Percentiles rank a stretch among this genome's conserved stretches.
Conservation (phyloP, 2,329 filamentous ascomycete species). For the Xylaria sp. region DNA sequence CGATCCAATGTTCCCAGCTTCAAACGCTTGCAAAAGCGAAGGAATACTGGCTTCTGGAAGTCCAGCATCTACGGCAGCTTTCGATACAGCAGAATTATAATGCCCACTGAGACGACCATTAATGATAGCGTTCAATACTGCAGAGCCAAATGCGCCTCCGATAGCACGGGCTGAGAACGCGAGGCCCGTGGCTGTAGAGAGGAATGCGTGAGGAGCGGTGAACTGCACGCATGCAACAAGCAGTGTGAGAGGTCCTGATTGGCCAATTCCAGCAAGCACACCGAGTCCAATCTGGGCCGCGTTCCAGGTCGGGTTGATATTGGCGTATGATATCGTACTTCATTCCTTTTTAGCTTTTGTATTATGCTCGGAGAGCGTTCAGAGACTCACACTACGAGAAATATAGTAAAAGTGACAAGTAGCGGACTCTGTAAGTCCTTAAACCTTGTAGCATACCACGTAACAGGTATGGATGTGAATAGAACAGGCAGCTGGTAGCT, state of each 20-base stretch:
- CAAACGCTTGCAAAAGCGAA: conserved; percentile 53
- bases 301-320: conserved; percentile 56
- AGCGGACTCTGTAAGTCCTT: conserved; percentile 61
- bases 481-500: conserved; percentile 55
- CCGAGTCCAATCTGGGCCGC: conserved; percentile 59
- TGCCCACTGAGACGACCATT: conserved; percentile 56
- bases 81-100: conserved; percentile 53
- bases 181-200: conserved; percentile 63
- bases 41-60: conserved; percentile 52
- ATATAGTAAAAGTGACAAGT: conserved; percentile 57
- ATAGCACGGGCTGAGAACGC: conserved; percentile 64
- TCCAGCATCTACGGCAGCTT: conserved; percentile 56
- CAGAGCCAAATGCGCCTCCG: conserved; percentile 63
- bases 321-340: conserved; percentile 58
- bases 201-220: conserved; percentile 61
- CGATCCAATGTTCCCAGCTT: conserved; percentile 46
- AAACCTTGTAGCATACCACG: conserved; percentile 57
- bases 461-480: conserved; percentile 55
- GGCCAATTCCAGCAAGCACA: conserved; percentile 59
- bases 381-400: conserved; percentile 57
- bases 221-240: conserved; percentile 63
- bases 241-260: conserved; percentile 60
- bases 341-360: conserved; percentile 10
- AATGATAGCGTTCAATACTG: conserved; percentile 62
- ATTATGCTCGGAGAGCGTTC: too few species aligned